phyloP scores from a whole-genome alignment of 176 grass and related monocot species.

The Miscanthus lutarioriparius region DNA sequence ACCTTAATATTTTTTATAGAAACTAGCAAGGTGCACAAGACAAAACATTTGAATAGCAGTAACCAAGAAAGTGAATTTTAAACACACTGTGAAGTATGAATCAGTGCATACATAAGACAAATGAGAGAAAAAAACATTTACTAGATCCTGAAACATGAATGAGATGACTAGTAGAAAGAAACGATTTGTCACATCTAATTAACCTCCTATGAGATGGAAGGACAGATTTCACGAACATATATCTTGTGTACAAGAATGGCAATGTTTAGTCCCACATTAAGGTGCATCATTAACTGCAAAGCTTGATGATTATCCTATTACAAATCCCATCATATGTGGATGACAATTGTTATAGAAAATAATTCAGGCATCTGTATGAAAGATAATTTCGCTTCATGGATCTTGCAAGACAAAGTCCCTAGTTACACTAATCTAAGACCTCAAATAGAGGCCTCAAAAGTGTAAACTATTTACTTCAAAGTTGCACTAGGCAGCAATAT shows the following conservation, averaged over 20 bases:
- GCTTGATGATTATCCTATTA: background rate
- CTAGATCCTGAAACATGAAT: background rate
- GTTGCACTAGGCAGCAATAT: background rate
- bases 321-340: background rate
- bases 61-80: constrained; percentile 19
- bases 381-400: background rate
- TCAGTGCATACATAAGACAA: background rate
- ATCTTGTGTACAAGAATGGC: background rate
- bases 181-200: background rate
- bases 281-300: background rate
- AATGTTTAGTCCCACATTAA: background rate
- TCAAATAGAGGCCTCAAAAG: background rate
- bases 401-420: background rate
- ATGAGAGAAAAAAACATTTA: background rate
- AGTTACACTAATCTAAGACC: background rate
- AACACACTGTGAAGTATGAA: background rate
- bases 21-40: background rate
- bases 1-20: background rate
- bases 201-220: background rate
- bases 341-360: background rate
- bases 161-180: background rate
- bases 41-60: constrained; percentile 12
- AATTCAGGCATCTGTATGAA: constrained; percentile 4
- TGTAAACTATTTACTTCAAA: background rate
- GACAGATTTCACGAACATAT: background rate